phyloP scores from a whole-genome alignment of 306 rosid genomes.

The Morella rubra region DNA sequence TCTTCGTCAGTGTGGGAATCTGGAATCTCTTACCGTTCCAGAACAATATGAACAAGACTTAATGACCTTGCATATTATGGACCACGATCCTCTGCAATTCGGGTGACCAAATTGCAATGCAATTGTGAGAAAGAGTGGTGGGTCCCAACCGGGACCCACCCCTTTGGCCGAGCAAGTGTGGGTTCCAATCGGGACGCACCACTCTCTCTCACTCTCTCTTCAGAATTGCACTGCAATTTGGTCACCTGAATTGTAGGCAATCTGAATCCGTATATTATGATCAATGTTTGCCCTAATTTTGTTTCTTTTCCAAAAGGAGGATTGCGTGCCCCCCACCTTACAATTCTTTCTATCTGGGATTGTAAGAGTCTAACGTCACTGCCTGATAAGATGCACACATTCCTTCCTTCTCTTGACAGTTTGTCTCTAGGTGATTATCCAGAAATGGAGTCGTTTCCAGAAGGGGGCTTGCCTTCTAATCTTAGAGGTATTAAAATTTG shows the following conservation, averaged over 20 bases:
- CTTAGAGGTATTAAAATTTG: background rate
- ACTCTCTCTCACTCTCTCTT: no score
- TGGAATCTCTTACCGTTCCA: background rate
- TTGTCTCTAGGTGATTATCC: constrained; percentile 2
- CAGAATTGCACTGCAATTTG: no score
- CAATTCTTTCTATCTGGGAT: fast-evolving
- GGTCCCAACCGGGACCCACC: no score
- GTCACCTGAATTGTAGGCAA: no score
- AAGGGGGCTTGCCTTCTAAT: constrained; percentile 24
- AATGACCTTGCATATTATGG: no score
- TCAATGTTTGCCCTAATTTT: background rate
- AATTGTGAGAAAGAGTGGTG: no score
- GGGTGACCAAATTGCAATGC: no score
- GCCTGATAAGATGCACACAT: constrained; percentile 7
- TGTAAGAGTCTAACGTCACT: constrained; percentile 3
- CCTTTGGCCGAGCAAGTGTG: no score
- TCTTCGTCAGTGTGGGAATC: background rate
- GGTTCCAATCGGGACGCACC: no score
- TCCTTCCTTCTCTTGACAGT: constrained; percentile 17
- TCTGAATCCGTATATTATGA: no score
- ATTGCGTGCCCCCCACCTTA: no score
- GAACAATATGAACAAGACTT: background rate
- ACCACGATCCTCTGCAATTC: no score
- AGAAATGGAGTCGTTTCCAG: constrained; percentile 27
- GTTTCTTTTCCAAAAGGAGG: background rate